phyloP scores from a whole-genome alignment of 2,329 filamentous ascomycete genomes.

The Sporothrix schenckii region DNA sequence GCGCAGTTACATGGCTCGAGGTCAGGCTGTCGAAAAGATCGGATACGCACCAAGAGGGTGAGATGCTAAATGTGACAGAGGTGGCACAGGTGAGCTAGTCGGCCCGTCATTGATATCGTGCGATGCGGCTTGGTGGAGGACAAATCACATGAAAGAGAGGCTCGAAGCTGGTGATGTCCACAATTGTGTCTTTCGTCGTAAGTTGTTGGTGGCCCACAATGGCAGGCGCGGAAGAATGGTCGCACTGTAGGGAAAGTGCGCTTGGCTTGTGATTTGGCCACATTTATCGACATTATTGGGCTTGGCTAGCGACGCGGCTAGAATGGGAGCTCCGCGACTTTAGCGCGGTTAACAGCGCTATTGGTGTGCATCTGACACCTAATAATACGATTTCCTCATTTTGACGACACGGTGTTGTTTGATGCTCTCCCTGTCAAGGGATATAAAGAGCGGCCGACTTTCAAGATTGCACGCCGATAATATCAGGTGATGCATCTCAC shows the following conservation, averaged over 20 bases:
- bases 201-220: neutral
- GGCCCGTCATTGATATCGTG: neutral
- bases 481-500: neutral
- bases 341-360: neutral
- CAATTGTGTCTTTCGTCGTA: neutral
- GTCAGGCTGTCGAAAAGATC: neutral
- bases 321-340: conserved; percentile 10
- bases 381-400: no score
- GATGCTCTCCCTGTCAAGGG: neutral
- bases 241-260: neutral
- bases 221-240: neutral
- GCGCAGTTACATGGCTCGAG: conserved; percentile 20
- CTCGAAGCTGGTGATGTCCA: conserved; percentile 6
- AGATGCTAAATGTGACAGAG: neutral
- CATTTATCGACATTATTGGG: neutral
- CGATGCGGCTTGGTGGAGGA: conserved; percentile 9
- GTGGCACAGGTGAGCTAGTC: neutral
- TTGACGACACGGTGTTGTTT: no score
- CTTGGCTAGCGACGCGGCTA: conserved; percentile 14
- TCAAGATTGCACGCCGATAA: neutral
- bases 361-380: neutral
- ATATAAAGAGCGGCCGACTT: neutral
- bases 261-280: conserved; percentile 21
- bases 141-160: conserved; percentile 22
- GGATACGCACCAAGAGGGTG: neutral